These are phyloP conservation scores for Stromatinia cepivora DNA, from an alignment of 2,329 filamentous ascomycete genomes.

Conservation along the genomic window DNA sequence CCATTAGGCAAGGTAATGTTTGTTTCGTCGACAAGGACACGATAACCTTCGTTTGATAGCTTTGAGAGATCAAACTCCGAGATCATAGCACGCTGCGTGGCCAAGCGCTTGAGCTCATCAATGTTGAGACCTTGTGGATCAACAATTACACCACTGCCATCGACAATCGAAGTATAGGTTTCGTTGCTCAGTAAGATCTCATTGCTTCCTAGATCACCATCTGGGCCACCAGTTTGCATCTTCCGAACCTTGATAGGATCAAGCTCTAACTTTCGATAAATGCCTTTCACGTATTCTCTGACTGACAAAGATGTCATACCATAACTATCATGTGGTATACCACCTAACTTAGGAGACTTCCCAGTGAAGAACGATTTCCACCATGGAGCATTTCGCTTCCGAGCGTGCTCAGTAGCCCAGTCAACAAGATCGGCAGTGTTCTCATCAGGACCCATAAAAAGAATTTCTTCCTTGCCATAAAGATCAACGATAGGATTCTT, in stretches of 20 bases:
- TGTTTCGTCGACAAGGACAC: slow-evolving; percentile 86
- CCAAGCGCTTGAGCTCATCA: slow-evolving; percentile 78
- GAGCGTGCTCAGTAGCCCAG: slow-evolving; percentile 97
- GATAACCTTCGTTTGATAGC: slow-evolving; percentile 84
- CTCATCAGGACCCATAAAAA: slow-evolving; percentile 99
- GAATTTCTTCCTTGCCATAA: slow-evolving; percentile 90
- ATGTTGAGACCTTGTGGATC: slow-evolving; percentile 88
- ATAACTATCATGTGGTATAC: slow-evolving; percentile 93
- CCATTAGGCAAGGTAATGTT: slow-evolving; percentile 86
- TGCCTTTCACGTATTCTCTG: slow-evolving; percentile 91
- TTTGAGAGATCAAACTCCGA: slow-evolving; percentile 80
- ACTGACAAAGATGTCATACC: slow-evolving; percentile 98
- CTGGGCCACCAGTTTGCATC: slow-evolving; percentile 95
- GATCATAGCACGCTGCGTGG: slow-evolving; percentile 87
- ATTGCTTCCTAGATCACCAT: slow-evolving; percentile 95
- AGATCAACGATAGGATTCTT: slow-evolving; percentile 98
- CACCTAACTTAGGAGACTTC: slow-evolving; percentile 92
- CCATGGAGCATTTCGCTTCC: slow-evolving; percentile 84
- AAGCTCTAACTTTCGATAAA: slow-evolving; percentile 93
- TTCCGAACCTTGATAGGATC: slow-evolving; percentile 84
- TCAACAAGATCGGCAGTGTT: slow-evolving; percentile 97
- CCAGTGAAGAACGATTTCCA: slow-evolving; percentile 99
- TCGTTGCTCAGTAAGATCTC: slow-evolving; percentile 96
- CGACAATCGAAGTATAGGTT: slow-evolving; percentile 93
- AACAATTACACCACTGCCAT: slow-evolving; percentile 90